Evolutionary conservation across 1,284 basidiomycete species (phyloP).

Genomic region (Melampsora americana): DNA sequence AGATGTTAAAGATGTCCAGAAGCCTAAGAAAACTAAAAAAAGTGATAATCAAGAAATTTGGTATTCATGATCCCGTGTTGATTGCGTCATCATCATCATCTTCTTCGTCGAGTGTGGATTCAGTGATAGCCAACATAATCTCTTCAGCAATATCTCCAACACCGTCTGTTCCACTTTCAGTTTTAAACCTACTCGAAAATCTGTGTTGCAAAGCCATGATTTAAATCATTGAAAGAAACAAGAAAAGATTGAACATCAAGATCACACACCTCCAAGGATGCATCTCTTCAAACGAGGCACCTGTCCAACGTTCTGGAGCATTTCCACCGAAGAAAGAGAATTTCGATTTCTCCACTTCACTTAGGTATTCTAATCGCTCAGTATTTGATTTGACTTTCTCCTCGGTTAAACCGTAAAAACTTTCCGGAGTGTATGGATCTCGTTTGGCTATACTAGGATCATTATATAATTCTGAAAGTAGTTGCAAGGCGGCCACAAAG

Average conservation of each 20-base stretch:
- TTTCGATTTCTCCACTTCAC: conserved; percentile 20
- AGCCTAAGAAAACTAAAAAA: no score
- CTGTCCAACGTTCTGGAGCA: conserved; percentile 43
- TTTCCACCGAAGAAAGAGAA: conserved; percentile 35
- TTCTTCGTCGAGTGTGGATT: conserved; percentile 38
- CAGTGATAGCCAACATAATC: conserved; percentile 38
- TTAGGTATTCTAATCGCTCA: conserved; percentile 15
- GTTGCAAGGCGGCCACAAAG: conserved; percentile 9
- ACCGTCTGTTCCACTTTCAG: conserved; percentile 1
- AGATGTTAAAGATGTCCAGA: no score
- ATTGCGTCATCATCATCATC: background rate
- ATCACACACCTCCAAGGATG: conserved; percentile 22
- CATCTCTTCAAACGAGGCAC: conserved; percentile 36
- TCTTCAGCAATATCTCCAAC: conserved; percentile 3
- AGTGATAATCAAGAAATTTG: no score
- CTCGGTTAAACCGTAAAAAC: conserved; percentile 18
- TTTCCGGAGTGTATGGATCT: background rate
- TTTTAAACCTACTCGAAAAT: conserved; percentile 25
- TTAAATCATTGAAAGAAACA: background rate
- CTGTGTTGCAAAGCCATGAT: background rate
- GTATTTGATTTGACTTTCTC: conserved; percentile 24
- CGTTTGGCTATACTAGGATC: conserved; percentile 25
- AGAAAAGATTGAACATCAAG: background rate
- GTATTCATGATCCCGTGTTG: no score
- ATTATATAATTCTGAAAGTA: conserved; percentile 7